A percentile compares a stretch with the other conserved stretches of the same genome.
phyloP scores from a whole-genome alignment of 164 flowering plant species.

The Houttuynia cordata region DNA sequence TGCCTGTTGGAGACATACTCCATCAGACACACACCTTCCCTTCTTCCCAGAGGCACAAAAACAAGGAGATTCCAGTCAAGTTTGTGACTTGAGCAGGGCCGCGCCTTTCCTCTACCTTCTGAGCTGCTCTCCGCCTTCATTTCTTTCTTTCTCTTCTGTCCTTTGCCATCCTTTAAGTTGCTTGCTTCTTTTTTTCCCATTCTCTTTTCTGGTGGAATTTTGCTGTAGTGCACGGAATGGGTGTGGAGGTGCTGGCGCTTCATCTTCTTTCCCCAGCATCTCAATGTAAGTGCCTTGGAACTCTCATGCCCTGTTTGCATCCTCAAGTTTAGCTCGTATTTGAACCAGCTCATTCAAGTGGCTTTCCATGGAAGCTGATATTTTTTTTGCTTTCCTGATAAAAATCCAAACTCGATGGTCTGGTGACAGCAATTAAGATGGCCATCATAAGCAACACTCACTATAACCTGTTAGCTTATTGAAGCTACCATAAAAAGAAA shows the following conservation, averaged over 20 bases:
- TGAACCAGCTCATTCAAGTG: not conserved
- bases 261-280: conserved; percentile 12
- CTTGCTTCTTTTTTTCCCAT: not conserved
- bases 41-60: not conserved
- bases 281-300: conserved; percentile 5
- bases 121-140: not conserved
- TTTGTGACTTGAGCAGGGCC: not conserved
- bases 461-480: too few relatives aligned
- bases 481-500: too few relatives aligned
- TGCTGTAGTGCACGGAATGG: conserved; percentile 6
- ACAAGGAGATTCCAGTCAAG: too few relatives aligned
- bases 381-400: not conserved
- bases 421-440: too few relatives aligned
- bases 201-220: not conserved
- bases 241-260: conserved; percentile 13
- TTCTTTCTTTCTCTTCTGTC: too few relatives aligned
- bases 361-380: not conserved
- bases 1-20: not conserved
- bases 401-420: not conserved
- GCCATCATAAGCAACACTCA: too few relatives aligned
- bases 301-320: too few relatives aligned
- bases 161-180: not conserved
- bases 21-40: too few relatives aligned
- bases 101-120: too few relatives aligned
- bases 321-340: not conserved